These are phyloP conservation scores for Craspedostauros australis DNA, from an alignment of 108 stramenopile genomes.

Conservation along the genomic window DNA sequence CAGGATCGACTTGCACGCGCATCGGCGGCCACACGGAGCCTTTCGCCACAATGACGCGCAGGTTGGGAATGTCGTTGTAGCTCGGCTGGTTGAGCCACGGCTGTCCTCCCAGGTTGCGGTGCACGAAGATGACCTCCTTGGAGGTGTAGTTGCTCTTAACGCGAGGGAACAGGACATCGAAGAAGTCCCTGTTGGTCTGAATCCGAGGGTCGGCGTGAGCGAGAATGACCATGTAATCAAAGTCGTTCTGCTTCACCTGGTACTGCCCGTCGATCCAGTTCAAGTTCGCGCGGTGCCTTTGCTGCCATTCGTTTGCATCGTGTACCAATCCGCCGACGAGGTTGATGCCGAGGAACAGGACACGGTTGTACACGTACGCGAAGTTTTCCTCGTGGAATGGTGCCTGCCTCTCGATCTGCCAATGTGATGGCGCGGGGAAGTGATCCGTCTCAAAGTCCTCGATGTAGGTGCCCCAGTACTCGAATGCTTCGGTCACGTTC, in stretches of 20 bases:
- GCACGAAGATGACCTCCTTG: conserved; percentile 17
- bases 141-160: conserved; percentile 8
- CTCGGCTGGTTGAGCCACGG: conserved; percentile 4
- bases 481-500: conserved; percentile 21
- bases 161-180: conserved; percentile 10
- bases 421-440: conserved; percentile 14
- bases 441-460: conserved; percentile 24
- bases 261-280: conserved; percentile 30
- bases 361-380: conserved; percentile 33
- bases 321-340: conserved; percentile 39
- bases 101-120: conserved; percentile 29
- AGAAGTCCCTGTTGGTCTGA: conserved; percentile 22
- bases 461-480: conserved; percentile 27
- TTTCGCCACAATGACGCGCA: conserved; percentile 23
- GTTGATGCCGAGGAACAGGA: conserved; percentile 56
- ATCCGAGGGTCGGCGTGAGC: conserved; percentile 33
- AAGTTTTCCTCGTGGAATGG: conserved; percentile 41
- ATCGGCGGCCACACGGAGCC: conserved; percentile 37
- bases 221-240: conserved; percentile 25
- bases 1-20: conserved; percentile 23
- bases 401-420: conserved; percentile 12
- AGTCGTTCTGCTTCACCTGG: background rate
- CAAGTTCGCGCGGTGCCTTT: conserved; percentile 20
- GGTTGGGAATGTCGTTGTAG: conserved; percentile 18
- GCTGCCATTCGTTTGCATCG: conserved; percentile 28